Evolutionary conservation across 441 rosid species (phyloP).

Genomic region (Jatropha podagrica): DNA sequence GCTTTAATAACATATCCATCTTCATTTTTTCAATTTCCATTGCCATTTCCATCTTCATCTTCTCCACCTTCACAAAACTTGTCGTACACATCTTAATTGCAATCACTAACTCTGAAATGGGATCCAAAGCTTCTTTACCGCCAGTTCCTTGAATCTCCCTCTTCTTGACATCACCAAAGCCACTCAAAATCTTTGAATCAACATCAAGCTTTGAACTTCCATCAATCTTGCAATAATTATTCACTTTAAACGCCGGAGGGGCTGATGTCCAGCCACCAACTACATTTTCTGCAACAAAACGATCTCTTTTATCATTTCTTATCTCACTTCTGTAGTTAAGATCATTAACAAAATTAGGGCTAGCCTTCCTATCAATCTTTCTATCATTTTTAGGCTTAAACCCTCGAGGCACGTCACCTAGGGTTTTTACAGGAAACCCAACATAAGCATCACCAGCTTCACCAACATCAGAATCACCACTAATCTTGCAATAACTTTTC

Average conservation of each 20-base stretch:
- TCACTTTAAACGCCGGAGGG: conserved; percentile 16
- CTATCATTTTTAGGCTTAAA: conserved; percentile 36
- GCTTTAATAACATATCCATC: conserved; percentile 72
- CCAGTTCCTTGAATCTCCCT: conserved; percentile 24
- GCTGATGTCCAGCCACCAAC: conserved; percentile 20
- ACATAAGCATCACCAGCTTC: conserved; percentile 22
- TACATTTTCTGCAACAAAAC: conserved; percentile 26
- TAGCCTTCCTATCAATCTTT: conserved; percentile 32
- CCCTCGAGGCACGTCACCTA: conserved; percentile 43
- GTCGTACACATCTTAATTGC: conserved; percentile 56
- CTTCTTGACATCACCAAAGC: conserved; percentile 30
- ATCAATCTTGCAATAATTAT: conserved; percentile 24
- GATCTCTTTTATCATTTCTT: conserved; percentile 34
- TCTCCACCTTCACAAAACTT: conserved; percentile 63
- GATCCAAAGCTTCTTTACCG: conserved; percentile 38
- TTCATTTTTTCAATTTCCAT: conserved; percentile 67
- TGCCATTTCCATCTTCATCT: conserved; percentile 79
- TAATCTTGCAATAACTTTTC: conserved; percentile 34
- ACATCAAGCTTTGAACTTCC: conserved; percentile 24
- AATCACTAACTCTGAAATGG: conserved; percentile 52
- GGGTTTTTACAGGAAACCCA: conserved; percentile 51
- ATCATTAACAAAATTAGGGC: conserved; percentile 32
- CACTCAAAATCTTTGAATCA: conserved; percentile 24
- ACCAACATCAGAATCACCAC: conserved; percentile 28
- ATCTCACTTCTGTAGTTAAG: conserved; percentile 25